Base-by-base conservation (phyloP, 2,329 filamentous ascomycete species). In the Botrytis deweyae region DNA sequence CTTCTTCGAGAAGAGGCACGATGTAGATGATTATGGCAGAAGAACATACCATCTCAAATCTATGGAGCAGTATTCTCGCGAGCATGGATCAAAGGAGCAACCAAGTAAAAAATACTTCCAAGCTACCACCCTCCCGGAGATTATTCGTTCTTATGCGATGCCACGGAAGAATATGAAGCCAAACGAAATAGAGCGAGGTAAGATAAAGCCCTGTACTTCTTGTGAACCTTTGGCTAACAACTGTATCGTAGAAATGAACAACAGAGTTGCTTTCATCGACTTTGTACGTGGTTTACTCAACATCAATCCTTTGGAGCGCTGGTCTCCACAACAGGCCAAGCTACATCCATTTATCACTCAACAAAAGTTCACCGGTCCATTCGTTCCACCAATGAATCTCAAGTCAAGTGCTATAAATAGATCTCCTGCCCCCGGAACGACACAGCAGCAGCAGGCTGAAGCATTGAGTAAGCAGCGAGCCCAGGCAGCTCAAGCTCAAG, bases 101-200 rank as follows among this genome's bases (percentile, higher is more conserved):
- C 96, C 96, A 36, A 99, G 96, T 89, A 99, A 99, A 87, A 98
- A 98, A 84, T 99, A 99, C 83, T 99, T 99, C 85, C 93, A 95
- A 79, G 94, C 95, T 52, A 98, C 90, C 59, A 97, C 94, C 1
- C 85, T 99, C 71, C 95, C 95, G 6, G 96, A 99, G 78, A 99
- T 99, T 77, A 98, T 99, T 84, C 94, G 97, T 82, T 94, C 93
- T 73, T 99, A 99, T 81, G 93, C 96, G 9, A 98, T 99, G 95
- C 96, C 96, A 66, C 89, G 96, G 80, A 99, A 99, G 85, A 98
- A 98, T 81, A 99, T 99, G 96, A 99, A 99, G 85, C 94, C 92
- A 82, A 93, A 90, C 78, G 96, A 99, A 84, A 92, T 99, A 77
- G 96, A 99, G 80, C 87, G 96, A 92, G 96, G 96, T 98, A 86